Conservation (phyloP, 768 basidiomycete genomes). For the Leccinum sublutescens region DNA sequence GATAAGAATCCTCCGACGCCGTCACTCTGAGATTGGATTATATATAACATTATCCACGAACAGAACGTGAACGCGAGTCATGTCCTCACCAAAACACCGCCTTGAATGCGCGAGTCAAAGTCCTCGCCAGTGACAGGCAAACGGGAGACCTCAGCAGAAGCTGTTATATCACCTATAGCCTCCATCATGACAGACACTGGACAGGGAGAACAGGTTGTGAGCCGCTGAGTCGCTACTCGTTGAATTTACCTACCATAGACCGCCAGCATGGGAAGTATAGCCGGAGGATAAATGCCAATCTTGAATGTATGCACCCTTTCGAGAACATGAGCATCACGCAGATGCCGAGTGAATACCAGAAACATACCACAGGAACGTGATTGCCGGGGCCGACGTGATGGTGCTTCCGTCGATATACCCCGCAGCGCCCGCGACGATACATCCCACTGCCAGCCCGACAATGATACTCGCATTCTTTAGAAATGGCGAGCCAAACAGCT, state of each 20-base stretch:
- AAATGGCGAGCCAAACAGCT: too few relatives aligned
- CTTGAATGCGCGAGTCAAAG: slow-evolving; percentile 82
- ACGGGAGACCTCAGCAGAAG: slow-evolving; percentile 78
- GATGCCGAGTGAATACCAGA: not conserved
- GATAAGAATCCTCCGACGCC: slow-evolving; percentile 81
- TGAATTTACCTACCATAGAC: slow-evolving; percentile 51
- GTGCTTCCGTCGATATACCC: slow-evolving; percentile 72
- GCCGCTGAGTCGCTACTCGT: not conserved
- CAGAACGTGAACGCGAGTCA: not conserved
- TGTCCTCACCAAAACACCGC: slow-evolving; percentile 64
- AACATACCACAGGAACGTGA: slow-evolving; percentile 75
- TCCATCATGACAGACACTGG: slow-evolving; percentile 76
- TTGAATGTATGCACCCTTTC: slow-evolving; percentile 73
- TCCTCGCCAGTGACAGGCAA: slow-evolving; percentile 69
- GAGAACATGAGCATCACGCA: not conserved
- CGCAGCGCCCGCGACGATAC: slow-evolving; percentile 75
- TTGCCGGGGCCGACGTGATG: slow-evolving; percentile 66
- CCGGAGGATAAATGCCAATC: slow-evolving; percentile 70
- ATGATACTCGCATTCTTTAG: slow-evolving; percentile 59
- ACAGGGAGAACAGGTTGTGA: not conserved
- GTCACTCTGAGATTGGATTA: slow-evolving; percentile 50
- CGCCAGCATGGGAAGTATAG: slow-evolving; percentile 58
- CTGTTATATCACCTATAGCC: slow-evolving; percentile 82
- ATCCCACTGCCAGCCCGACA: slow-evolving; percentile 71
- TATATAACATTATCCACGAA: not conserved